Evolutionary conservation across 768 basidiomycete species (phyloP).

Genomic region (Lepiota venenata): DNA sequence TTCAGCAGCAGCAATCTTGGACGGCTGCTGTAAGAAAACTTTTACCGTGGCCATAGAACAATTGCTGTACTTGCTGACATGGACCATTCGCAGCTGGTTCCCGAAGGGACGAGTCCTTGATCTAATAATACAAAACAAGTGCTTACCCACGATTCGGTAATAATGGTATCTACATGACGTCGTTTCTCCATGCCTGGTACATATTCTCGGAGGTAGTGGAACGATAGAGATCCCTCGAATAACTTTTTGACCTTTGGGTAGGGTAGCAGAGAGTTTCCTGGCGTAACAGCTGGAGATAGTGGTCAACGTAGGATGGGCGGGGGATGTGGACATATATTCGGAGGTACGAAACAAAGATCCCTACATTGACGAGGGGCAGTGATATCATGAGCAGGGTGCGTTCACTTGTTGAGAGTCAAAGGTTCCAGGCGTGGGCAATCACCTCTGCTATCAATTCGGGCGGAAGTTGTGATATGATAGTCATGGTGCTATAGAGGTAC

Average conservation of each 20-base stretch:
- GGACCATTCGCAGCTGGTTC: no score
- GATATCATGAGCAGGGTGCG: constrained; percentile 28
- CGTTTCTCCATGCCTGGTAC: no score
- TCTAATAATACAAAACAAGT: no score
- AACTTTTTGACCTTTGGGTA: background rate
- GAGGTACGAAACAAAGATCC: constrained; percentile 26
- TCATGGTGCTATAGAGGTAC: background rate
- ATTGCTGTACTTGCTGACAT: no score
- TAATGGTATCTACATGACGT: no score
- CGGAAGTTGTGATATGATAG: background rate
- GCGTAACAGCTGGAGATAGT: constrained; percentile 12
- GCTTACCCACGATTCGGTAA: no score
- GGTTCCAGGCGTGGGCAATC: constrained; percentile 27
- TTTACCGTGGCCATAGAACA: no score
- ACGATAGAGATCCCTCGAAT: constrained; percentile 1
- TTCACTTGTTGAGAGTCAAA: constrained; percentile 22
- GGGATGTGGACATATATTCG: constrained; percentile 32
- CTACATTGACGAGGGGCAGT: constrained; percentile 24
- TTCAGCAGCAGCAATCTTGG: no score
- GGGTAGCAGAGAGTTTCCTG: constrained; percentile 8
- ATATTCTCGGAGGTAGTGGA: constrained; percentile 11
- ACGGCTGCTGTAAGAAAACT: no score
- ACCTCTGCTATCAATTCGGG: constrained; percentile 17
- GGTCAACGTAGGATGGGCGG: constrained; percentile 19
- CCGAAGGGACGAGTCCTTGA: no score